A percentile compares a stretch with the other conserved stretches of the same genome.
Evolutionary conservation across 2,329 filamentous ascomycete genomes (phyloP).

Genomic region (Beauveria caledonica): DNA sequence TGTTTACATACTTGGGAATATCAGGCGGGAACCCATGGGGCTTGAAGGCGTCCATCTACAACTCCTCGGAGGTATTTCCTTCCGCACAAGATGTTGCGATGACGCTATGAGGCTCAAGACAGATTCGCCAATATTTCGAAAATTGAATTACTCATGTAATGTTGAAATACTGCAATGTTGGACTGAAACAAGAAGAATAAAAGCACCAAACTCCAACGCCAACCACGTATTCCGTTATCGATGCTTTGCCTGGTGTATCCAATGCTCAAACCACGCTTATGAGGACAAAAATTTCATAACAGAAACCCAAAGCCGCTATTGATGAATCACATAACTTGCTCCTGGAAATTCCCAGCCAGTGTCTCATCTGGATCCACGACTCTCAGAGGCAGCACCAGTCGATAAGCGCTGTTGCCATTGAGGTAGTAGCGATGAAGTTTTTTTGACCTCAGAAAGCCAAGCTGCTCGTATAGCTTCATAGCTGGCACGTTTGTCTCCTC

Average conservation of each 20-base stretch:
- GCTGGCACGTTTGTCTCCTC: conserved; percentile 88
- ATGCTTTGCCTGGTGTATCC: conserved; percentile 2
- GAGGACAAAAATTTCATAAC: background rate
- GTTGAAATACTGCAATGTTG: background rate
- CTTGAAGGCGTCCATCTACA: conserved; percentile 51
- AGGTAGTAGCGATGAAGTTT: conserved; percentile 91
- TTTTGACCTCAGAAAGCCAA: conserved; percentile 89
- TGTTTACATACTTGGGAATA: conserved; percentile 59
- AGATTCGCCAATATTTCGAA: too few relatives aligned
- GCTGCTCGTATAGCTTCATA: conserved; percentile 83
- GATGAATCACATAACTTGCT: conserved; percentile 14
- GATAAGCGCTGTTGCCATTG: conserved; percentile 91
- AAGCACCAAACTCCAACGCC: conserved; percentile 4
- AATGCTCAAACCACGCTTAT: background rate
- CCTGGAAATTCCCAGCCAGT: conserved; percentile 27
- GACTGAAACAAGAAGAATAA: background rate
- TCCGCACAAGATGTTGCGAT: background rate
- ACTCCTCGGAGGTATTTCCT: conserved; percentile 34
- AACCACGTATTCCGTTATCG: background rate
- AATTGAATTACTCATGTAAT: too few relatives aligned
- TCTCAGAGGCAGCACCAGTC: conserved; percentile 75
- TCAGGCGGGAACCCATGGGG: conserved; percentile 52
- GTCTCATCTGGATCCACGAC: conserved; percentile 33
- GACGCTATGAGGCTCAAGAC: background rate
- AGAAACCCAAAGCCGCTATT: background rate